Base-by-base conservation (phyloP, 2,329 filamentous ascomycete species). In the Pseudocercospora fijiensis region DNA sequence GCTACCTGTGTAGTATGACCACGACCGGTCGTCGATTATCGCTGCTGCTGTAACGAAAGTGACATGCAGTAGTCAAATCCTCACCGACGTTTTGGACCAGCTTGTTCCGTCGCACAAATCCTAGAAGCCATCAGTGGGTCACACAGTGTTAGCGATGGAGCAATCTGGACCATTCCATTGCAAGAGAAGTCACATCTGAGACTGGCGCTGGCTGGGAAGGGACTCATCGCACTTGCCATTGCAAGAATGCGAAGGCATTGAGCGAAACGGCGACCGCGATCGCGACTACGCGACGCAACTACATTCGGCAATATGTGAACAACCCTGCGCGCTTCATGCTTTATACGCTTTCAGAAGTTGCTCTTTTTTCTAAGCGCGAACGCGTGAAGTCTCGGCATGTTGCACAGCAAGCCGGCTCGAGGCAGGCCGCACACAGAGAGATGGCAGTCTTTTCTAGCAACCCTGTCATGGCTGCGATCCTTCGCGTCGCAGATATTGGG, bases 21-120 rank as follows among this genome's bases (percentile, higher is more conserved):
- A 18, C 47, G 24, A 45, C 16, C 52, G n/a, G 51, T 28, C n/a
- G 58, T 52, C 22, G 49, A 27, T 28, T 62, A 58, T 60, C 37
- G 58, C 52, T 63, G 51, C 28, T 22, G 26, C 16, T 57, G 33
- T 9, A 33, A 55, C 20, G 49, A 27, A 8, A 24, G 52, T 58
- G 60, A 37, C 28, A 24, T 51, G 52, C 61, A 57, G 57, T 30
- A 53, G 27, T 52, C 37, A 27, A 22, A 20, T 9, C 18, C 57
- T 57, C 51, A 49, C 57, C 61, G 33, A 57, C 51, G 20, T 49
- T 58, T 30, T 26, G 37, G n/a, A 58, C 37, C 60, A 41, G 37
- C 20, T 26, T 55, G 49, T 41, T 28, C 26, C 26, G 58, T 52
- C 22, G 51, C 41, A 56, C 37, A 41, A 20, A 18, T 33, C 13